phyloP scores from a whole-genome alignment of 177 flowering plant genomes.

The Vitis hybrid region DNA sequence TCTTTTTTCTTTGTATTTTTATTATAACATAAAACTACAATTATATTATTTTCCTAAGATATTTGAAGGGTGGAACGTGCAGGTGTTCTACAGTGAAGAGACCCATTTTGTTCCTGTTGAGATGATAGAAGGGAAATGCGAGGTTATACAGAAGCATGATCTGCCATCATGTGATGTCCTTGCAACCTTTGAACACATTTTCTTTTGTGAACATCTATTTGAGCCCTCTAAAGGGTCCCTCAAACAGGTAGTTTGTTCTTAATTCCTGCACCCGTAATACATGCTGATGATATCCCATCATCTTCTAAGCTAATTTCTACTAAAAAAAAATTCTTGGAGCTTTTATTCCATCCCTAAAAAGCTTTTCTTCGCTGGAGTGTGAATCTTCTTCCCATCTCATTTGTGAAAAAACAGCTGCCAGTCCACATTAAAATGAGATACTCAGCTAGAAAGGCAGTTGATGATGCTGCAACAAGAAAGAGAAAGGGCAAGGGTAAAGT shows the following conservation, averaged over 20 bases:
- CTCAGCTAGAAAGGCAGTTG: constrained; percentile 25
- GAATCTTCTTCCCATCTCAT: neutral
- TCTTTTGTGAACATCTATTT: constrained; percentile 79
- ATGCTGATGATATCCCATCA: neutral
- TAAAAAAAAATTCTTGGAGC: neutral
- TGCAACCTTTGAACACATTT: constrained; percentile 63
- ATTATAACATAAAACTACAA: too few species aligned
- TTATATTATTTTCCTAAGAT: neutral
- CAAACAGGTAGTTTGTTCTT: constrained; percentile 63
- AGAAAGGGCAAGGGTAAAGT: constrained; percentile 76
- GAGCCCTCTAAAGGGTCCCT: constrained; percentile 75
- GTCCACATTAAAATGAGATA: constrained; percentile 45
- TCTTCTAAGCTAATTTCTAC: neutral
- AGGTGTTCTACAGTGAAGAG: constrained; percentile 87
- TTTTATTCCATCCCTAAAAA: neutral
- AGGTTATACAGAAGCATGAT: constrained; percentile 70
- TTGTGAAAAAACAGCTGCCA: constrained; percentile 57
- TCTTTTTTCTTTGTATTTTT: too few species aligned
- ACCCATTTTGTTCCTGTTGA: constrained; percentile 37
- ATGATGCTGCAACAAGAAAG: constrained; percentile 55
- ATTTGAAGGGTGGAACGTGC: constrained; percentile 14
- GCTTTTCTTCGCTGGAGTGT: neutral
- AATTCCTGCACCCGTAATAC: too few species aligned
- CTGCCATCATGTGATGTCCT: constrained; percentile 46
- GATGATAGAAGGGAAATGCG: constrained; percentile 76